These are phyloP conservation scores for Eimeria necatrix DNA, from an alignment of 169 alveolate genomes.

Conservation along the genomic window DNA sequence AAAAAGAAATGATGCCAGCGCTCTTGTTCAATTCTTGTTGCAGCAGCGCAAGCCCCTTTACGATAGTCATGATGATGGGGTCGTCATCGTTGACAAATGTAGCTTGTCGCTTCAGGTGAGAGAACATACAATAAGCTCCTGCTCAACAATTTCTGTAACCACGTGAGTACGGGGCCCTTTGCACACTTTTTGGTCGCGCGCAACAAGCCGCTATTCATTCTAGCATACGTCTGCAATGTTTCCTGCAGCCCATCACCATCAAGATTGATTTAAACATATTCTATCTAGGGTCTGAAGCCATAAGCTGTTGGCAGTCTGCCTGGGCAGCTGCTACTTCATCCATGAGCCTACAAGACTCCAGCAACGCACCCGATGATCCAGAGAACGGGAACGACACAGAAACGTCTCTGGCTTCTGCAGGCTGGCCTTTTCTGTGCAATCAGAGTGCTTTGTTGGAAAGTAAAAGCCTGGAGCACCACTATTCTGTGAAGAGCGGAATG, in stretches of 20 bases:
- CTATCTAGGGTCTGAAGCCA: conserved; percentile 46
- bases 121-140: neutral
- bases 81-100: conserved; percentile 70
- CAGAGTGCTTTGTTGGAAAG: neutral
- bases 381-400: neutral
- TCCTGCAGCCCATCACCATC: conserved; percentile 64
- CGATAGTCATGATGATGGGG: conserved; percentile 32
- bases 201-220: neutral
- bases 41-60: conserved; percentile 47
- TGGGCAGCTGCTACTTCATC: conserved; percentile 61
- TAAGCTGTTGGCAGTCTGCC: conserved; percentile 69
- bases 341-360: neutral
- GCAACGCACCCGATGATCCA: neutral
- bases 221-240: neutral
- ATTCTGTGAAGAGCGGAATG: neutral
- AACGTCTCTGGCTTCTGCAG: neutral
- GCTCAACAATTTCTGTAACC: too few species aligned
- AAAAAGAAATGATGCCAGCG: neutral
- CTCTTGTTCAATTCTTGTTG: conserved; percentile 62
- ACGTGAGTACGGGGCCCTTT: too few species aligned
- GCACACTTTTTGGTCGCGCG: too few species aligned
- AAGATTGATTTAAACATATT: conserved; percentile 56
- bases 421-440: neutral
- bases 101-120: conserved; percentile 61
- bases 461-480: conserved; percentile 47